Evolutionary conservation across 208 protist genomes (phyloP).

Genomic region (Trypanosoma platydactyli): DNA sequence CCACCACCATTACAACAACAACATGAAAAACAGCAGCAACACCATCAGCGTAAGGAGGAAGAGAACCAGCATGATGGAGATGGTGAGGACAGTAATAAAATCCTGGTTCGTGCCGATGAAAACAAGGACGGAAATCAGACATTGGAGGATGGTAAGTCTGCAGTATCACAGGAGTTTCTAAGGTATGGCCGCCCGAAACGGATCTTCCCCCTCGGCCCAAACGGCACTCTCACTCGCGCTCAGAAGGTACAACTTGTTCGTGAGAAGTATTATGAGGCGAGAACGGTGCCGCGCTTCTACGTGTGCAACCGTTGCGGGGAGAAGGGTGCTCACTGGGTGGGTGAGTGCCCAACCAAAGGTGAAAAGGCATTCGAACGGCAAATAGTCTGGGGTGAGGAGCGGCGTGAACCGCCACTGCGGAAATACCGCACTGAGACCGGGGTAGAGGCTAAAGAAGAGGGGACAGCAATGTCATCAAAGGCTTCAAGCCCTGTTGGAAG

Average conservation of each 20-base stretch:
- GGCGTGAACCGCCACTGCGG: slow-evolving; percentile 30
- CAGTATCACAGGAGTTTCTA: neutral
- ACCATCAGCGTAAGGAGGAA: neutral
- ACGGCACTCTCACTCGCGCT: slow-evolving; percentile 60
- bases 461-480: neutral
- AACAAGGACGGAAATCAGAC: neutral
- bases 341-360: slow-evolving; percentile 68
- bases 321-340: slow-evolving; percentile 79
- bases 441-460: neutral
- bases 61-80: neutral
- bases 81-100: neutral
- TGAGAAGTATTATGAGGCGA: slow-evolving; percentile 57
- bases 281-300: slow-evolving; percentile 70
- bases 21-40: slow-evolving; percentile 7
- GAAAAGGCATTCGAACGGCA: slow-evolving; percentile 64
- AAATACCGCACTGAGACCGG: slow-evolving; percentile 8
- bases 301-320: slow-evolving; percentile 78
- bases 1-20: too few relatives aligned
- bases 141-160: too few relatives aligned
- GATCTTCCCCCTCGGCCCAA: slow-evolving; percentile 64
- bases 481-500: neutral
- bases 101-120: neutral
- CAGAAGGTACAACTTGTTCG: slow-evolving; percentile 74
- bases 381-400: slow-evolving; percentile 73
- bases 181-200: slow-evolving; percentile 22